Percentiles rank a stretch among this genome's conserved stretches.
Evolutionary conservation across 2,329 filamentous ascomycete species (phyloP).

Genomic region (Fusarium foetens): DNA sequence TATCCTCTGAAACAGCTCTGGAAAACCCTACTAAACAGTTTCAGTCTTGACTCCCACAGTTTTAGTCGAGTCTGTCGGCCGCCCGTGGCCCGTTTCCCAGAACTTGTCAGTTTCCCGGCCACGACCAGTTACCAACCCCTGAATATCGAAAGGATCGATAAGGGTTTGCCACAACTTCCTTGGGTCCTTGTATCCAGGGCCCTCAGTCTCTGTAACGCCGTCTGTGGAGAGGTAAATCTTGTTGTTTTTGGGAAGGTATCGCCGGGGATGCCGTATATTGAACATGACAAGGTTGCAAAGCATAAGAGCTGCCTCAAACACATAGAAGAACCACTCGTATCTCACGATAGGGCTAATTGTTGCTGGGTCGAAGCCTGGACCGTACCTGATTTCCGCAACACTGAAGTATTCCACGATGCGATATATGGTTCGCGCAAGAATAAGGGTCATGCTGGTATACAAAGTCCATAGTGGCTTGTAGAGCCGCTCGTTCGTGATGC

Average conservation of each 20-base stretch:
- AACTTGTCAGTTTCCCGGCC: slow-evolving; percentile 48
- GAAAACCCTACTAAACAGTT: not conserved
- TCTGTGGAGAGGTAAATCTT: slow-evolving; percentile 62
- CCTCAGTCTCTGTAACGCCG: slow-evolving; percentile 59
- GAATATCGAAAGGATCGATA: slow-evolving; percentile 55
- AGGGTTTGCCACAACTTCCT: slow-evolving; percentile 56
- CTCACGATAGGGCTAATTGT: slow-evolving; percentile 58
- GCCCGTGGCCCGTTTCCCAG: slow-evolving; percentile 45
- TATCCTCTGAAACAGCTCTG: not conserved
- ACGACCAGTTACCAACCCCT: slow-evolving; percentile 48
- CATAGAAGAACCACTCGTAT: slow-evolving; percentile 69
- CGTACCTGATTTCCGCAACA: slow-evolving; percentile 54
- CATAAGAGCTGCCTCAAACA: slow-evolving; percentile 67
- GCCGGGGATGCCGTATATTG: slow-evolving; percentile 62
- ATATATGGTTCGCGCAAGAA: slow-evolving; percentile 65
- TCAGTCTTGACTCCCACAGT: slow-evolving; percentile 5
- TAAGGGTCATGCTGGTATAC: slow-evolving; percentile 61
- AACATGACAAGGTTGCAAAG: slow-evolving; percentile 60
- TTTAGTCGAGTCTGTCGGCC: not conserved
- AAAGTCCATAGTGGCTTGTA: slow-evolving; percentile 57
- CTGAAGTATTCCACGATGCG: slow-evolving; percentile 69
- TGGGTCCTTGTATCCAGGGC: slow-evolving; percentile 60
- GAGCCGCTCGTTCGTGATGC: slow-evolving; percentile 49
- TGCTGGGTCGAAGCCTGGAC: slow-evolving; percentile 51
- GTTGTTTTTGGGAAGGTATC: slow-evolving; percentile 59